These are phyloP conservation scores for Scedosporium dehoogii DNA, from an alignment of 2,329 filamentous ascomycete species.

Conservation along the genomic window DNA sequence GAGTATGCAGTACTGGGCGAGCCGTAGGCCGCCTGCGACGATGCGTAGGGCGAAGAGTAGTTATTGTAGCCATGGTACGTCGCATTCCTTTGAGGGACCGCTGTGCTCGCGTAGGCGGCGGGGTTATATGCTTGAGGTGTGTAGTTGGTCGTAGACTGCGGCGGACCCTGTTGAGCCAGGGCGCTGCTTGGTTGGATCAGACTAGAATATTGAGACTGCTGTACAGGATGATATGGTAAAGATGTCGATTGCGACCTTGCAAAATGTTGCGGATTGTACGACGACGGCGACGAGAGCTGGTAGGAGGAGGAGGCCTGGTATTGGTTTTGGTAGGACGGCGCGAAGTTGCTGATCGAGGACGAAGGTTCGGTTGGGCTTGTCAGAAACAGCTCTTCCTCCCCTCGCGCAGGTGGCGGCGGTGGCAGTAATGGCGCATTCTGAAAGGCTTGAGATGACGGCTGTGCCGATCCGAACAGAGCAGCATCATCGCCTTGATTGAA, in stretches of 20 bases:
- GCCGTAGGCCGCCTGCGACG: conserved; percentile 12
- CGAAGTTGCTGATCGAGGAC: conserved; percentile 10
- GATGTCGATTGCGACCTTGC: conserved; percentile 42
- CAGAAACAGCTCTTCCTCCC: conserved; percentile 57
- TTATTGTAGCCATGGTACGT: conserved; percentile 38
- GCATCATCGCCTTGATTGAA: conserved; percentile 70
- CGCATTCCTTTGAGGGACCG: conserved; percentile 37
- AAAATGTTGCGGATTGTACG: conserved; percentile 66
- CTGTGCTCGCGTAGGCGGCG: conserved; percentile 43
- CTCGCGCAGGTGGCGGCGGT: conserved; percentile 12
- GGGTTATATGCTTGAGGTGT: conserved; percentile 48
- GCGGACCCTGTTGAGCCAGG: conserved; percentile 25
- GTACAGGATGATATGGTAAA: conserved; percentile 38
- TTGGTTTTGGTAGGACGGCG: conserved; percentile 4
- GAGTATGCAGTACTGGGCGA: conserved; percentile 5
- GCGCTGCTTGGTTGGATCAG: conserved; percentile 14
- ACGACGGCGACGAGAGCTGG: conserved; percentile 30
- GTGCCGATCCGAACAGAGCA: conserved; percentile 31
- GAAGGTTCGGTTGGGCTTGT: conserved; percentile 31
- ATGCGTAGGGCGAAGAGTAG: conserved; percentile 20
- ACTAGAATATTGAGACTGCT: conserved; percentile 22
- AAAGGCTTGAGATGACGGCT: conserved; percentile 17
- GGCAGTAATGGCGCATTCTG: conserved; percentile 3
- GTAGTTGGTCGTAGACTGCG: conserved; percentile 27
- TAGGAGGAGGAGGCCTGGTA: conserved; percentile 2